phyloP scores from a whole-genome alignment of 2,329 filamentous ascomycete genomes.

The Purpureocillium takamizusanense region DNA sequence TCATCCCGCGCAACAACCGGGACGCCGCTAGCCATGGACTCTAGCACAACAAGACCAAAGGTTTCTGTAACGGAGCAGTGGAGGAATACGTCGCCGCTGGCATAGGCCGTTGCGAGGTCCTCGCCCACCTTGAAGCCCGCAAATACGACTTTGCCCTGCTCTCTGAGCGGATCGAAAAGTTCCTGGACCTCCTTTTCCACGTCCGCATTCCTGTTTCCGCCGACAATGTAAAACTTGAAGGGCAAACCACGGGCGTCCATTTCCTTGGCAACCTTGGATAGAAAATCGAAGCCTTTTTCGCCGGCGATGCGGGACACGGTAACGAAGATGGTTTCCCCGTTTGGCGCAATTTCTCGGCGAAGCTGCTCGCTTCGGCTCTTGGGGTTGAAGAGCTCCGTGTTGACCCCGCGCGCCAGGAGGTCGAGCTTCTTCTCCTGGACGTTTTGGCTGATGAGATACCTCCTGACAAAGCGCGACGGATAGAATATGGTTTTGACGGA shows the following conservation, averaged over 20 bases:
- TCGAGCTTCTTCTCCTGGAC: slow-evolving; percentile 49
- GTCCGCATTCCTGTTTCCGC: slow-evolving; percentile 55
- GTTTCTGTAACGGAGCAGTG: slow-evolving; percentile 66
- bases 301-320: slow-evolving; percentile 59
- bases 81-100: slow-evolving; percentile 59
- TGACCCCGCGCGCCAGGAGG: slow-evolving; percentile 55
- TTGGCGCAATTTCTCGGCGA: slow-evolving; percentile 45
- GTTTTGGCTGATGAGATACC: slow-evolving; percentile 49
- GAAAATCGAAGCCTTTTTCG: slow-evolving; percentile 63
- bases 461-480: slow-evolving; percentile 52
- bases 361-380: slow-evolving; percentile 39
- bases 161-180: slow-evolving; percentile 43
- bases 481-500: slow-evolving; percentile 61
- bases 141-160: slow-evolving; percentile 50
- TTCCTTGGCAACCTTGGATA: slow-evolving; percentile 44
- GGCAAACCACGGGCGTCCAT: slow-evolving; percentile 45
- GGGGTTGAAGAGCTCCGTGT: slow-evolving; percentile 53
- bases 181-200: slow-evolving; percentile 53
- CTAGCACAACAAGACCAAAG: slow-evolving; percentile 61
- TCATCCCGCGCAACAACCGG: slow-evolving; percentile 61
- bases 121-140: slow-evolving; percentile 55
- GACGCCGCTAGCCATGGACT: slow-evolving; percentile 62
- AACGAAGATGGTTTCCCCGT: slow-evolving; percentile 55
- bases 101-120: slow-evolving; percentile 56
- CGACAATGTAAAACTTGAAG: slow-evolving; percentile 59